Base-by-base conservation (phyloP, 495 filamentous ascomycete genomes). In the Talaromyces adpressus region DNA sequence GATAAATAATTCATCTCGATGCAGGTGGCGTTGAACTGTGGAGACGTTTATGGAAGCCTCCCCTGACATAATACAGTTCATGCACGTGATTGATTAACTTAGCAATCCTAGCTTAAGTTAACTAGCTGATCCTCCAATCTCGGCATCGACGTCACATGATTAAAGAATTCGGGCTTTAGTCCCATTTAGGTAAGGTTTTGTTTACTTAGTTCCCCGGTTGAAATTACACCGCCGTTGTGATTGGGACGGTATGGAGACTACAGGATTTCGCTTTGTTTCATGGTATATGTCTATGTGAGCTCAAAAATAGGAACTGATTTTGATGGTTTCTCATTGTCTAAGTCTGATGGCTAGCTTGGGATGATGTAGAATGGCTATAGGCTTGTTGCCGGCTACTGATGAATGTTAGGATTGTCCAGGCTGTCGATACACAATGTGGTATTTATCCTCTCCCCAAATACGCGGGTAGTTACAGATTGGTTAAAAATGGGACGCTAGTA, bases 1-100 rank as follows among this genome's bases (percentile, higher is more conserved):
- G 18, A 54, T 22, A 23, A 52, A 53, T 53, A 53, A 23, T 41
- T 41, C 36, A 41, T 14, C 9, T 16, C 4, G 36, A 56, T 56
- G 52, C 20, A 56, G 22, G 52, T 56, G 52, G 52, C 52, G 52
- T 56, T 22, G 27, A 56, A 56, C 20, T 56, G 52, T 56, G 52
- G 52, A 56, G 52, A 49, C 45, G 45, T 4, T 49, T 49, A 49
- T 20, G n/a, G 45, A 49, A 49, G 18, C 45, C 9, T 49, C 45
- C 14, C n/a, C 45, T 49, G 7, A 49, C 45, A 49, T 49, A 49
- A 49, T 18, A 49, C n/a, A 22, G 45, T 8, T 49, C 18, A 6
- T 49, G 45, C 45, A 49, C 45, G 45, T 49, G 45, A 49, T 49
- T 7, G 18, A 49, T 49, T 49, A 49, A 5, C 45, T 49, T 49